These are phyloP conservation scores for Nicotiana obtusifolia DNA, from an alignment of 257 asterid genomes.

Conservation along the genomic window DNA sequence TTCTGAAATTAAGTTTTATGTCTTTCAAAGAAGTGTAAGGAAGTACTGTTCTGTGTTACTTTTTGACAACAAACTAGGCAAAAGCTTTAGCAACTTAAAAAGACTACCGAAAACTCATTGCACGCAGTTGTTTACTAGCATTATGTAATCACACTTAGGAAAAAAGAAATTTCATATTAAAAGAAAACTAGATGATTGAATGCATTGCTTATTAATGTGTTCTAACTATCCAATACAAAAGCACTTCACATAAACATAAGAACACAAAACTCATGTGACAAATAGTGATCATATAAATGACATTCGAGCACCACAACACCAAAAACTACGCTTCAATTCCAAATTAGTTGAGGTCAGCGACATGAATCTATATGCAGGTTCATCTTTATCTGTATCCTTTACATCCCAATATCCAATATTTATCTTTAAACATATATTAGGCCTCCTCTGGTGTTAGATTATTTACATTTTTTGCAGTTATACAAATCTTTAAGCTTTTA, in stretches of 20 bases:
- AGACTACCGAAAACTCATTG: not conserved
- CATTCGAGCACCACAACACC: not conserved
- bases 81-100: not conserved
- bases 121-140: not conserved
- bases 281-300: not conserved
- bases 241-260: not conserved
- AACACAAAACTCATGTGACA: not conserved
- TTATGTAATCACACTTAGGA: not conserved
- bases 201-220: not conserved
- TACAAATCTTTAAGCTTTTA: not conserved
- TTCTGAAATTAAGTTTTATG: not conserved
- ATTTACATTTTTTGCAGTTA: not conserved
- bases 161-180: not conserved
- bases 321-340: not conserved
- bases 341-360: not conserved
- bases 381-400: not conserved
- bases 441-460: not conserved
- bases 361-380: too few species aligned
- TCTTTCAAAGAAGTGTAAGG: not conserved
- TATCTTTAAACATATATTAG: not conserved
- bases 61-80: not conserved
- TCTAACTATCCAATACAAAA: not conserved
- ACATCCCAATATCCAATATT: not conserved
- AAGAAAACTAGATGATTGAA: not conserved
- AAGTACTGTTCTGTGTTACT: not conserved